A percentile compares a stretch with the other conserved stretches of the same genome.
Evolutionary conservation across 495 filamentous ascomycete genomes (phyloP).

Genomic region (Neurospora sp.): DNA sequence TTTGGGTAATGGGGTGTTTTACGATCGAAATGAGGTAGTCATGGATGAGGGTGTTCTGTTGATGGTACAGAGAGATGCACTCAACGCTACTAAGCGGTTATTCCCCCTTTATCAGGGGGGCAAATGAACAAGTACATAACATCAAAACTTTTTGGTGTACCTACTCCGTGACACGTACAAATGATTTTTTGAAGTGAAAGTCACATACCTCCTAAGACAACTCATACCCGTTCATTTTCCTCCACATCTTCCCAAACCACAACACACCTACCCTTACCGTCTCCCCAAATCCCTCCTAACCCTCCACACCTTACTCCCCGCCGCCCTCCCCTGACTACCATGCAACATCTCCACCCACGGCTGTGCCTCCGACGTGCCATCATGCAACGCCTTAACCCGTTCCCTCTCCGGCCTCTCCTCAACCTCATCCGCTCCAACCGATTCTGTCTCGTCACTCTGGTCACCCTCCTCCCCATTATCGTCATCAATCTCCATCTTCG

Average conservation of each 20-base stretch:
- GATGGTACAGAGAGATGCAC: background rate
- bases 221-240: no score
- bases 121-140: background rate
- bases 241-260: background rate
- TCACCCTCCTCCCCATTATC: conserved; percentile 6
- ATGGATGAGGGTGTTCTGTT: background rate
- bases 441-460: conserved; percentile 10
- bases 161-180: background rate
- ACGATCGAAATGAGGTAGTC: background rate
- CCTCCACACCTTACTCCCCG: conserved; percentile 43
- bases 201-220: no score
- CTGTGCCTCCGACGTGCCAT: conserved; percentile 13
- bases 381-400: conserved; percentile 2
- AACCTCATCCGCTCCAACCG: conserved; percentile 1
- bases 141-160: background rate
- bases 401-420: conserved; percentile 5
- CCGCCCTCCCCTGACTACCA: conserved; percentile 36
- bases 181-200: background rate
- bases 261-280: background rate
- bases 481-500: background rate
- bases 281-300: conserved; percentile 44
- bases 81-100: background rate
- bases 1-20: background rate
- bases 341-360: conserved; percentile 45
- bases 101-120: background rate